A percentile compares a stretch with the other conserved stretches of the same genome.
phyloP scores from a whole-genome alignment of 2,329 filamentous ascomycete species.

The Phaeosphaeriaceae sp. region DNA sequence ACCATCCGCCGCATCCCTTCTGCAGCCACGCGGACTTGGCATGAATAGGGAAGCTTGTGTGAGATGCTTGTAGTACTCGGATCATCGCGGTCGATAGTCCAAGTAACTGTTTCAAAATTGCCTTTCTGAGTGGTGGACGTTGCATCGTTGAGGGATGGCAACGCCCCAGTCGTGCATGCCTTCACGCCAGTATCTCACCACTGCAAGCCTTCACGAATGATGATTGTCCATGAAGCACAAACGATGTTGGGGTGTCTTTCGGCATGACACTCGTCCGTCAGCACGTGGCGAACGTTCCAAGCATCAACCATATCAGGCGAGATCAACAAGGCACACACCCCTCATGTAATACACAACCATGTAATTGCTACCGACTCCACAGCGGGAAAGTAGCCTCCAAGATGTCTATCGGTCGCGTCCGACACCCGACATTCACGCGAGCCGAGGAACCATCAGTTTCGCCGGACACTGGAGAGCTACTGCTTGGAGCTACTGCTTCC shows the following conservation, averaged over 20 bases:
- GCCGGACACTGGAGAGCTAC: not conserved
- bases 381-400: not conserved
- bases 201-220: not conserved
- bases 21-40: not conserved
- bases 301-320: not conserved
- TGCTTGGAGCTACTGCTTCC: not conserved
- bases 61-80: not conserved
- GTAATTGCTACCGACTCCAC: conserved; percentile 10
- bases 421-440: conserved; percentile 7
- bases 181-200: not conserved
- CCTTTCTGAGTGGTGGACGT: not conserved
- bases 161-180: not conserved
- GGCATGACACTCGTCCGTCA: not conserved
- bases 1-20: not conserved
- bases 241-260: not conserved
- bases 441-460: conserved; percentile 6
- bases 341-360: not conserved
- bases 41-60: not conserved
- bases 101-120: not conserved
- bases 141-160: not conserved
- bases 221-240: not conserved
- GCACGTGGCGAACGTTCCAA: not conserved
- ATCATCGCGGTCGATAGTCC: not conserved
- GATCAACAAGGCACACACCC: conserved; percentile 5
- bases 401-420: conserved; percentile 3